Percentiles rank a stretch among this genome's conserved stretches.
These are phyloP conservation scores for Ananas comosus DNA, from an alignment of 176 grass and related monocot species.

Conservation along the genomic window DNA sequence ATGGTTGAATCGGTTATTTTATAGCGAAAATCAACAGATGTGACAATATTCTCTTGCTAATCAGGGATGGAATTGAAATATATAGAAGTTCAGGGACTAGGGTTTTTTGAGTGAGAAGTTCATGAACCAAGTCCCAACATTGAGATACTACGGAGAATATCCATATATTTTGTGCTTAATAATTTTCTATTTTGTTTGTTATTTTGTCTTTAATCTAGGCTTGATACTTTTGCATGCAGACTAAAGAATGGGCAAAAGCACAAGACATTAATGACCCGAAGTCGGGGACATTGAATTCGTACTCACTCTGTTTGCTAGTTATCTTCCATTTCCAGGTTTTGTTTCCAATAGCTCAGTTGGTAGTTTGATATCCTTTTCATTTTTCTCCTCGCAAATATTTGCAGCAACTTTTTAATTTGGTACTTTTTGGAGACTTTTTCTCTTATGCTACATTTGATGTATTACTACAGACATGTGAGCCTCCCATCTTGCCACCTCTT, in stretches of 20 bases:
- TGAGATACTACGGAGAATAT: too few species aligned
- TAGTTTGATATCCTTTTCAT: not conserved
- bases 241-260: conserved; percentile 97
- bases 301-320: conserved; percentile 82
- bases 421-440: not conserved
- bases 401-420: conserved; percentile 1
- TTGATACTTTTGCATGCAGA: conserved; percentile 43
- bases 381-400: not conserved
- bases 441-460: conserved; percentile 7
- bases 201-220: conserved; percentile 3
- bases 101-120: too few species aligned
- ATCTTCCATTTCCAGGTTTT: conserved; percentile 94
- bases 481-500: conserved; percentile 78
- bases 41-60: too few species aligned
- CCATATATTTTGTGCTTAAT: not conserved
- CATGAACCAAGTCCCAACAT: too few species aligned
- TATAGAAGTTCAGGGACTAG: too few species aligned
- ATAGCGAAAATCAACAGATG: too few species aligned
- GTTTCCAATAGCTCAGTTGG: conserved; percentile 6
- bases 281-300: conserved; percentile 75
- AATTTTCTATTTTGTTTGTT: not conserved
- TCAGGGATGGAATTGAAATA: too few species aligned
- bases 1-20: too few species aligned
- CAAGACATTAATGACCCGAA: conserved; percentile 91
- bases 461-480: conserved; percentile 47